Evolutionary conservation across 164 flowering plant genomes (phyloP), one percentile per base, ranked within the genome.

Genomic region (Vitis amurensis): DNA sequence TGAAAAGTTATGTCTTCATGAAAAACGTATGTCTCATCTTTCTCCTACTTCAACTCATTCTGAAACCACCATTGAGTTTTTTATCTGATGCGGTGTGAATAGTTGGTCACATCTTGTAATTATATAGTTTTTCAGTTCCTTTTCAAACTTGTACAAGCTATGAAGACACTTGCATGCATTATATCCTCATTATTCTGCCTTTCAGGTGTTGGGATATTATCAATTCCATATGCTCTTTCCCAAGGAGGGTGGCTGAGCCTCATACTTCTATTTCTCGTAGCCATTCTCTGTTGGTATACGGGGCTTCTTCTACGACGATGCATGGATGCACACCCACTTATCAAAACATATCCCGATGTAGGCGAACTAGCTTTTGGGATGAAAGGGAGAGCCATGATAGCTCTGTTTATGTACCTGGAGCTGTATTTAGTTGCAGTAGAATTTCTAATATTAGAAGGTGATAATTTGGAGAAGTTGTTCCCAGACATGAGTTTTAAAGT

Each of bases 231-330:
- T 74, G 93, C 97, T 57, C 81, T 87, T 8, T 77, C 94, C 1
- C 55, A 77, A 71, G 91, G 93, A 63, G 97, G 97, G 3, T 91
- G 94, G 93, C 8, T 85, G 51, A 78, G 88, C 70, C 63, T 91
- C 29, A 11, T 68, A 0, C 57, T 86, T 9, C 82, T 91, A 2
- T 70, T 90, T 8, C 12, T 75, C 0, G 66, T 85, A 49, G 89
- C 91, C 12, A 16, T 73, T 3, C 68, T 82, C 3, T 76, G 81
- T 61, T 88, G 78, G 68, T 90, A 88, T 82, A 87, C 91, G 7
- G 91, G 86, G 2, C 7, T 87, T 12, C 86, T 89, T 11, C 71
- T 88, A 1, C 77, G 69, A 16, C 69, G 85, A 10, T 91, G 93
- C 37, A 84, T 91, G 89, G 85, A 89, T 30, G 30, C 69, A 1